These are phyloP conservation scores for Zygosaccharomyces sapae DNA, from an alignment of 1,139 yeast species.

Conservation along the genomic window DNA sequence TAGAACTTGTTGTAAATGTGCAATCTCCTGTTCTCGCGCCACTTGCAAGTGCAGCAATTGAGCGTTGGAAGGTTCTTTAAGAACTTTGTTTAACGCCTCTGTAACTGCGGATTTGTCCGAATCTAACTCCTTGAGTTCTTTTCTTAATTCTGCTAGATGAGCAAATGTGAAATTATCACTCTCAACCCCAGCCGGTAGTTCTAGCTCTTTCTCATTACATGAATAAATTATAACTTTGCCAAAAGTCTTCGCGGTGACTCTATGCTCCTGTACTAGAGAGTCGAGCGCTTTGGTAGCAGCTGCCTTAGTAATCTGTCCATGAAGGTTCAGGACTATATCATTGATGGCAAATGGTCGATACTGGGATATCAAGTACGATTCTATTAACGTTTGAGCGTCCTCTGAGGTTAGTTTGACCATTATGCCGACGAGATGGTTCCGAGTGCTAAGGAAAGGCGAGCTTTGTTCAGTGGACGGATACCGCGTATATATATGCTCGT, in stretches of 20 bases:
- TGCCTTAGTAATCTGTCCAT: conserved; percentile 36
- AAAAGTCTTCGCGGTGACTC: conserved; percentile 36
- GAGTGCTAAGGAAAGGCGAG: too few species aligned
- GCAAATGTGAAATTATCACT: conserved; percentile 19
- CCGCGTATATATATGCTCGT: background rate
- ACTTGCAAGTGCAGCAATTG: conserved; percentile 16
- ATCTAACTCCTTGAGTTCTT: conserved; percentile 22
- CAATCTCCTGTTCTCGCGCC: conserved; percentile 10
- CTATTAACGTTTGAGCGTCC: conserved; percentile 17
- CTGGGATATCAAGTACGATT: conserved; percentile 37
- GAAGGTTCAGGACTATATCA: conserved; percentile 40
- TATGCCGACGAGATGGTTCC: background rate
- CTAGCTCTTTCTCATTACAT: conserved; percentile 30
- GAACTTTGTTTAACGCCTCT: conserved; percentile 13
- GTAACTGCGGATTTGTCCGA: conserved; percentile 17
- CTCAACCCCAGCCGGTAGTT: conserved; percentile 13
- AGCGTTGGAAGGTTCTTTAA: conserved; percentile 22
- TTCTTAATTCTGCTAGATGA: conserved; percentile 20
- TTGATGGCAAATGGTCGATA: conserved; percentile 42
- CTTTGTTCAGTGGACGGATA: too few species aligned
- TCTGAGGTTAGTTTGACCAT: conserved; percentile 1
- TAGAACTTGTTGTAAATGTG: conserved; percentile 11
- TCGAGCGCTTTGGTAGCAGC: conserved; percentile 36
- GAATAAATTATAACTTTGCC: conserved; percentile 41
- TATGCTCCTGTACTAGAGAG: conserved; percentile 29